Percentiles rank a stretch among this genome's conserved stretches.
Conservation (phyloP, 2,329 filamentous ascomycete genomes). For the Fusarium napiforme region DNA sequence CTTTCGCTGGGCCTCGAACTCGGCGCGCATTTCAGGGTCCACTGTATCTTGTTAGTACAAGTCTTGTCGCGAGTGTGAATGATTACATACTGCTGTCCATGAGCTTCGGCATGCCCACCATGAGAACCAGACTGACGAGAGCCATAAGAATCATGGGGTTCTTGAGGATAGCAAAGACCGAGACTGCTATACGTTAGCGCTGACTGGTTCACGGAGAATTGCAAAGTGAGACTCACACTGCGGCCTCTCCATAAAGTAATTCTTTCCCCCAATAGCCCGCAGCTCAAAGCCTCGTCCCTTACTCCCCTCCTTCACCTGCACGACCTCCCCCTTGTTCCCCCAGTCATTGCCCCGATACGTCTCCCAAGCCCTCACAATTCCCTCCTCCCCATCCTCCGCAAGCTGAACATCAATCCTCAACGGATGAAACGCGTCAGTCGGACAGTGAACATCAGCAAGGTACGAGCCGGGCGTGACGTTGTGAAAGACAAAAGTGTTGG, state of each 20-base stretch:
- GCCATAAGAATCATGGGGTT: conserved; percentile 98
- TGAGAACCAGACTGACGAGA: conserved; percentile 81
- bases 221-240: conserved; percentile 70
- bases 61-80: not conserved
- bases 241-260: conserved; percentile 79
- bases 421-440: conserved; percentile 79
- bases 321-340: conserved; percentile 81
- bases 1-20: conserved; percentile 92
- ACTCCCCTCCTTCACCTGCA: conserved; percentile 54
- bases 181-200: conserved; percentile 64
- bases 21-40: conserved; percentile 94
- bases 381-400: conserved; percentile 42
- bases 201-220: not conserved
- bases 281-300: conserved; percentile 66
- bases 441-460: conserved; percentile 81
- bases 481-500: conserved; percentile 79
- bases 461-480: conserved; percentile 80
- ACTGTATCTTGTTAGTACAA: conserved; percentile 63
- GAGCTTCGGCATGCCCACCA: conserved; percentile 93
- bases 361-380: conserved; percentile 76
- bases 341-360: conserved; percentile 91
- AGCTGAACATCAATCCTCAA: conserved; percentile 78
- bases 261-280: conserved; percentile 70
- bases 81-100: conserved; percentile 87
- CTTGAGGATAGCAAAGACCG: conserved; percentile 83